Evolutionary conservation across 495 filamentous ascomycete species (phyloP).

Genomic region (Penicillium simplicissimum): DNA sequence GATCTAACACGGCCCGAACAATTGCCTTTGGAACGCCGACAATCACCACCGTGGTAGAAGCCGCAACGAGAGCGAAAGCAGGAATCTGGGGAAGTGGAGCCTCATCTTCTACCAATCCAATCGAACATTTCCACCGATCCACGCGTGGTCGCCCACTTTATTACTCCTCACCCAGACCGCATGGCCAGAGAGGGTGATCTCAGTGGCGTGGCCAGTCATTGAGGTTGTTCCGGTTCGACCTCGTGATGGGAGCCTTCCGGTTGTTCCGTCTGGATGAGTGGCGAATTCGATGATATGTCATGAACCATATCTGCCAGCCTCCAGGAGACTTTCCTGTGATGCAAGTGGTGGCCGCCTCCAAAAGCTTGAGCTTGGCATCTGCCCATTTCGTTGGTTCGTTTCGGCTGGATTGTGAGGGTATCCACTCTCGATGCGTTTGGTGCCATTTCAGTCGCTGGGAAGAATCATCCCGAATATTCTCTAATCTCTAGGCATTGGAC

Average conservation of each 20-base stretch:
- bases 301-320: neutral
- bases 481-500: neutral
- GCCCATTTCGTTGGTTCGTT: neutral
- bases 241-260: slow-evolving; percentile 15
- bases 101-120: slow-evolving; percentile 2
- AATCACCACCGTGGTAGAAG: slow-evolving; percentile 7
- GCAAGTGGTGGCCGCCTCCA: slow-evolving; percentile 19
- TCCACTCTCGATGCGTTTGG: neutral
- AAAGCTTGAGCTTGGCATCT: slow-evolving; percentile 14
- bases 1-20: slow-evolving; percentile 6
- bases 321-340: slow-evolving; percentile 6
- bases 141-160: neutral
- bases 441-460: neutral
- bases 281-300: slow-evolving; percentile 6
- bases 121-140: slow-evolving; percentile 8
- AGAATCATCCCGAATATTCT: neutral
- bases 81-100: slow-evolving; percentile 27
- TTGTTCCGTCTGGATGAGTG: slow-evolving; percentile 1
- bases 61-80: slow-evolving; percentile 2
- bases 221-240: slow-evolving; percentile 8
- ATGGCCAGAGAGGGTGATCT: slow-evolving; percentile 9
- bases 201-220: slow-evolving; percentile 18
- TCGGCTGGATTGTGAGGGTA: neutral
- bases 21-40: neutral
- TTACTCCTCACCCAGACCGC: slow-evolving; percentile 17